phyloP scores from a whole-genome alignment of 257 asterid species.

The Lavandula angustifolia region DNA sequence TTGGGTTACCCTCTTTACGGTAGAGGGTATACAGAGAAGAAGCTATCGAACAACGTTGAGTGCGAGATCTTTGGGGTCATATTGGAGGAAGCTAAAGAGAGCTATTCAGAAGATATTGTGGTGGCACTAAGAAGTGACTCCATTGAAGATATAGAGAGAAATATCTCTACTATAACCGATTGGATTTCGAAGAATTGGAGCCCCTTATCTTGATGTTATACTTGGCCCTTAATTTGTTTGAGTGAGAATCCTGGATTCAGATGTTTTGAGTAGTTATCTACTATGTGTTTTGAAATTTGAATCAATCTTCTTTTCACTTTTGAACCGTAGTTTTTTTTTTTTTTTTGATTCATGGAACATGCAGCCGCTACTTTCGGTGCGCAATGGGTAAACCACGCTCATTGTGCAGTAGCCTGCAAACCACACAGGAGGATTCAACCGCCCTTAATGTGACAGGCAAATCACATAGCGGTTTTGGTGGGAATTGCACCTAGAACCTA shows the following conservation, averaged over 20 bases:
- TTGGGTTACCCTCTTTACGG: conserved; percentile 1
- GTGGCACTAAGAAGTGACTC: conserved; percentile 64
- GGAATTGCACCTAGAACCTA: too few relatives aligned
- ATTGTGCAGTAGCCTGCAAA: too few relatives aligned
- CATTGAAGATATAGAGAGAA: conserved; percentile 58
- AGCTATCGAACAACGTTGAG: conserved; percentile 80
- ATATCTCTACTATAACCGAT: conserved; percentile 50
- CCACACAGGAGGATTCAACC: too few relatives aligned
- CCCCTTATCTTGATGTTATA: conserved; percentile 33
- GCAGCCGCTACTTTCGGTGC: too few relatives aligned
- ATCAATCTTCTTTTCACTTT: too few relatives aligned
- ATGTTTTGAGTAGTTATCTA: too few relatives aligned
- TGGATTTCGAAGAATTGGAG: conserved; percentile 78
- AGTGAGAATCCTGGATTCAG: not conserved
- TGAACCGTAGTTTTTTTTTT: too few relatives aligned
- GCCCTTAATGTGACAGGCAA: too few relatives aligned
- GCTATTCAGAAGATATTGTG: conserved; percentile 74
- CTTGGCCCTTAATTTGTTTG: not conserved
- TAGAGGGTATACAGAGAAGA: conserved; percentile 83
- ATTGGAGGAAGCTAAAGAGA: conserved; percentile 87
- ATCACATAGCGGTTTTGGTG: too few relatives aligned
- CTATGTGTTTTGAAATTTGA: not conserved
- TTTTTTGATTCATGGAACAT: too few relatives aligned
- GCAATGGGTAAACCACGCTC: too few relatives aligned
- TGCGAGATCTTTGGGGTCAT: conserved; percentile 89